Evolutionary conservation across 371 early-diverging fungal genomes (phyloP).

Genomic region (Apophysomyces variabilis): DNA sequence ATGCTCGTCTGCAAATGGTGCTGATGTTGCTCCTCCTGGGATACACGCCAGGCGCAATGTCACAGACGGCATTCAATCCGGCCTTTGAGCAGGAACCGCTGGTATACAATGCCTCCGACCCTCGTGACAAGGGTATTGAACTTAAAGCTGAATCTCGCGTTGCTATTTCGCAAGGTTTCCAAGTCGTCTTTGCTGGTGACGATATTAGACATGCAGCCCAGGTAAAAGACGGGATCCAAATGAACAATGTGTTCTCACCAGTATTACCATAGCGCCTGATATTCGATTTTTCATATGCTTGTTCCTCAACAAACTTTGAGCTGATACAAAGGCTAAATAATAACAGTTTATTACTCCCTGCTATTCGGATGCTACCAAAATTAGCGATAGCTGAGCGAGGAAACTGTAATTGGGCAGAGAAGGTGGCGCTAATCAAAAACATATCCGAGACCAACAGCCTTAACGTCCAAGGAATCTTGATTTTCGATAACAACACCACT

Average conservation of each 20-base stretch:
- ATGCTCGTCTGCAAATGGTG: not conserved
- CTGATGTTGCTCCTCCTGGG: not conserved
- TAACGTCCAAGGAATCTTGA: conserved; percentile 30
- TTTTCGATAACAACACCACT: conserved; percentile 32
- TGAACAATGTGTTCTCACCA: conserved; percentile 27
- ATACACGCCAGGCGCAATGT: not conserved
- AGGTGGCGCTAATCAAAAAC: conserved; percentile 25
- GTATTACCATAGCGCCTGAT: conserved; percentile 16
- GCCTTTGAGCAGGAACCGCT: conserved; percentile 14
- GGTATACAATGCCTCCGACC: conserved; percentile 12
- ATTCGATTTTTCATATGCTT: conserved; percentile 24
- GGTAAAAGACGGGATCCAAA: conserved; percentile 23
- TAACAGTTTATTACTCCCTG: conserved; percentile 18
- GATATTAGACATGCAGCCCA: conserved; percentile 13
- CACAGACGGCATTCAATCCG: conserved; percentile 11
- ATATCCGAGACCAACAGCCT: conserved; percentile 28
- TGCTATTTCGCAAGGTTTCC: conserved; percentile 39
- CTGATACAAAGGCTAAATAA: conserved; percentile 18
- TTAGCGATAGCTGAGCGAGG: conserved; percentile 43
- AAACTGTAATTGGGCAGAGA: conserved; percentile 38
- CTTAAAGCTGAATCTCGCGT: not conserved
- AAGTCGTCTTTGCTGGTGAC: conserved; percentile 33
- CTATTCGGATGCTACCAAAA: conserved; percentile 32
- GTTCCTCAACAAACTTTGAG: conserved; percentile 16
- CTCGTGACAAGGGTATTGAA: not conserved